Base-by-base conservation (phyloP, 108 stramenopile species). In the Parietichytrium sp. region DNA sequence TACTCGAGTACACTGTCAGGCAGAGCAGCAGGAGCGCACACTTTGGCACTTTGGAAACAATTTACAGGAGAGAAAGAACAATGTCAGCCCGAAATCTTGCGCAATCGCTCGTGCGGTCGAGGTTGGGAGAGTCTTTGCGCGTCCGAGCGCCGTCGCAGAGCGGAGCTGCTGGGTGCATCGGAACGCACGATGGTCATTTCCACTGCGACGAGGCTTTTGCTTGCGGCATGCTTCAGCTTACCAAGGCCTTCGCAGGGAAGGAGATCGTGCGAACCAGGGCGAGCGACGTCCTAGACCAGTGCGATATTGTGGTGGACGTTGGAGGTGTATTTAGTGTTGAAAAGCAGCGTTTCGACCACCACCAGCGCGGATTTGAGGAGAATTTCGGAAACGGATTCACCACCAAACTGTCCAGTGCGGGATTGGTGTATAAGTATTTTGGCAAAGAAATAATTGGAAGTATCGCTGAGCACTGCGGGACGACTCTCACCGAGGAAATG, bases 401-500 rank as follows among this genome's bases (percentile, higher is more conserved):
- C 91, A 83, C 95, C 13, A 94, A 94, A 79, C 83, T 99, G 48
- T 90, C 88, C 51, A 95, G 95, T 23, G 93, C 95, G 29, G 98
- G 98, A 0, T 89, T 99, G 48, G 93, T 99, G 12, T 99, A 97
- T 90, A 90, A 93, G 30, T 96, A 98, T 88, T 98, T 96, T 85
- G 98, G 98, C 27, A 88, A 88, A 82, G 93, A 95, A 15, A 92
- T 99, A 29, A 91, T 97, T 20, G 23, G 53, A n/a, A 18, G 7
- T 23, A 72, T 72, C 33, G 61, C 61, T 15, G 42, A 7, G 15
- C 38, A 72, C 38, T 47, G 38, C 61, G 20, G 45, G 61, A 72
- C 61, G 38, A 0, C 33, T 1, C 38, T 72, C 1, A 10, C 10
- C 61, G 61, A 72, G 20, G 61, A 72, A 23, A 42, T 72, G 20